Percentiles rank a stretch among this genome's conserved stretches.
phyloP scores from a whole-genome alignment of 441 rosid genomes.

The Metrosideros polymorpha region DNA sequence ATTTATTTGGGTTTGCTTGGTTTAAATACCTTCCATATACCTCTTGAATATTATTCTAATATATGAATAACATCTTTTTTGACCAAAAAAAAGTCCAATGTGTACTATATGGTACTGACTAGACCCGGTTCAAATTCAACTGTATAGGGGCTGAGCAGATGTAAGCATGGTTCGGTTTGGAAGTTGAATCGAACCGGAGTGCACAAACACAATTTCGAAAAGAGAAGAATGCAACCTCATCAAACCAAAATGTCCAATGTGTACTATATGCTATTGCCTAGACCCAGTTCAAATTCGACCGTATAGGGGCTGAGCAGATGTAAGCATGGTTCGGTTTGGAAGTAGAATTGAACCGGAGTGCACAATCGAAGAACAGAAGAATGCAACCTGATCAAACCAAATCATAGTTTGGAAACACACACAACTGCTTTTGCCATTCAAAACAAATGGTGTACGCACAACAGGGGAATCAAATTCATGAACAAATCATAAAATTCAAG shows the following conservation, averaged over 20 bases:
- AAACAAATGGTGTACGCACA: not conserved
- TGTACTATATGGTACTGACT: not conserved
- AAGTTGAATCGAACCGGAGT: fast-evolving
- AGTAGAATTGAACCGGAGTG: fast-evolving
- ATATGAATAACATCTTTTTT: too few relatives aligned
- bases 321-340: fast-evolving
- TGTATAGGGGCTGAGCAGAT: not conserved
- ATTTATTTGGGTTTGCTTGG: too few relatives aligned
- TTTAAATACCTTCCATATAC: too few relatives aligned
- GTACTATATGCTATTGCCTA: not conserved
- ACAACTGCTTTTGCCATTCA: not conserved
- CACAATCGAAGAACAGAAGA: not conserved
- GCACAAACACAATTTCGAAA: not conserved
- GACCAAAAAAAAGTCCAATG: too few relatives aligned
- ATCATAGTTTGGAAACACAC: not conserved
- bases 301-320: not conserved
- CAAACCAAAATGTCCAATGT: not conserved
- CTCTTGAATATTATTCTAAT: too few relatives aligned
- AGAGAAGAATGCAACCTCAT: not conserved
- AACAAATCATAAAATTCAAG: not conserved
- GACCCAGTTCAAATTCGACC: fast-evolving
- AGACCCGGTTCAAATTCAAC: fast-evolving
- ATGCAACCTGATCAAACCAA: not conserved
- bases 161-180: fast-evolving
- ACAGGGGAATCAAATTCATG: not conserved